phyloP scores from a whole-genome alignment of 306 rosid genomes.

The Prunus dulcis region DNA sequence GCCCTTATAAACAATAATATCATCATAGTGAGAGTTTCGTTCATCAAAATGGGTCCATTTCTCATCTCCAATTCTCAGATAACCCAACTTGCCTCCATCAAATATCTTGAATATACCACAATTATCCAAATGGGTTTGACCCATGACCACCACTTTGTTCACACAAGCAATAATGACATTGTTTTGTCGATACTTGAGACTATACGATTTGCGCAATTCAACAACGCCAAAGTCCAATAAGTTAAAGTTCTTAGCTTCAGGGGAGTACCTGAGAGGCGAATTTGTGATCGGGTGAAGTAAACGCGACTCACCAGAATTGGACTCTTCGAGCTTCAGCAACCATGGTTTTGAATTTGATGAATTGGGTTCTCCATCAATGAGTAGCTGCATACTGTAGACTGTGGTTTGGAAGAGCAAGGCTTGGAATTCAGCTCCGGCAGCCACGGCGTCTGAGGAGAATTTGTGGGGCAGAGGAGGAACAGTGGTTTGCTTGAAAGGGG shows the following conservation, averaged over 20 bases:
- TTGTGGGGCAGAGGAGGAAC: constrained; percentile 34
- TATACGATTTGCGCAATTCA: constrained; percentile 41
- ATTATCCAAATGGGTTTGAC: background rate
- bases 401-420: constrained; percentile 21
- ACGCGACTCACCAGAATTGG: constrained; percentile 12
- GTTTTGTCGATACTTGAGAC: background rate
- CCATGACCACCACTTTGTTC: constrained; percentile 5
- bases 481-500: constrained; percentile 22
- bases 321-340: constrained; percentile 35
- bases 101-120: constrained; percentile 9
- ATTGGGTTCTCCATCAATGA: background rate
- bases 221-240: constrained; percentile 25
- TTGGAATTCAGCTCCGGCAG: background rate
- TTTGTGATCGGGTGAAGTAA: constrained; percentile 38
- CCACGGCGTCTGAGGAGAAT: background rate
- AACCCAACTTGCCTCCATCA: constrained; percentile 14
- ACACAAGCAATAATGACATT: background rate
- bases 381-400: constrained; percentile 33
- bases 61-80: constrained; percentile 12
- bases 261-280: constrained; percentile 13
- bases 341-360: background rate
- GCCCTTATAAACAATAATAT: constrained; percentile 28
- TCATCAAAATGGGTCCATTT: constrained; percentile 14
- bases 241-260: constrained; percentile 7
- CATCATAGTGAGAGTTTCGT: constrained; percentile 20